Base-by-base conservation (phyloP, 345 rosid species). In the Lepidium africanum region DNA sequence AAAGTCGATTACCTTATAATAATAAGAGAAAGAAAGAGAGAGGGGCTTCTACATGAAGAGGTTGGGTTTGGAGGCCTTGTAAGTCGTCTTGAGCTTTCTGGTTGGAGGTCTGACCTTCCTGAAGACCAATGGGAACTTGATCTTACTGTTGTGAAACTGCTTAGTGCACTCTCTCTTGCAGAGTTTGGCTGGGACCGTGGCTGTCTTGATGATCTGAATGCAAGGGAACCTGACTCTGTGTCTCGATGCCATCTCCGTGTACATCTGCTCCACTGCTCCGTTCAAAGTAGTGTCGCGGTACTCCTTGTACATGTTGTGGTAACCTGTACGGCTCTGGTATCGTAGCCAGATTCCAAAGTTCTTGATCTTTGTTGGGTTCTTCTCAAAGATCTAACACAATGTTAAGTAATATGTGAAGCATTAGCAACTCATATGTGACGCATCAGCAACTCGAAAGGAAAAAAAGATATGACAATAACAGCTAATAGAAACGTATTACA, bases 171-270 rank as follows among this genome's bases (percentile, higher is more conserved):
- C 89, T 60, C 89, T 81, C 75, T 80, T 80, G 67, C 81, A 77
- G 10, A 80, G 74, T 2, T 72, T 68, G 2, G 83, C 81, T 5
- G 82, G 86, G 53, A 85, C 72, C 0, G 85, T 85, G 0, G 85
- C 83, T 5, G 85, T 85, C 78, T 85, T 82, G 63, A 85, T 85
- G 48, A 85, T 81, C 76, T 85, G 86, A 13, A 82, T 85, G 66
- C 85, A 85, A 3, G 86, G 89, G 69, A 79, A 85, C 65, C 85
- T 81, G n/a, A 83, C 87, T 36, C 87, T 79, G 74, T 85, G 87
- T 10, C 87, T 79, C 17, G 87, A 85, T 1, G 89, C 87, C 89
- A 85, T 83, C 74, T 85, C 85, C 0, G 45, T 83, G 83, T 83
- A 83, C 85, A 85, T 85, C 32, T 85, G 87, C 51, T 85, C 89